Base-by-base conservation (phyloP, 2,329 filamentous ascomycete genomes). In the Aspergillus sp. region DNA sequence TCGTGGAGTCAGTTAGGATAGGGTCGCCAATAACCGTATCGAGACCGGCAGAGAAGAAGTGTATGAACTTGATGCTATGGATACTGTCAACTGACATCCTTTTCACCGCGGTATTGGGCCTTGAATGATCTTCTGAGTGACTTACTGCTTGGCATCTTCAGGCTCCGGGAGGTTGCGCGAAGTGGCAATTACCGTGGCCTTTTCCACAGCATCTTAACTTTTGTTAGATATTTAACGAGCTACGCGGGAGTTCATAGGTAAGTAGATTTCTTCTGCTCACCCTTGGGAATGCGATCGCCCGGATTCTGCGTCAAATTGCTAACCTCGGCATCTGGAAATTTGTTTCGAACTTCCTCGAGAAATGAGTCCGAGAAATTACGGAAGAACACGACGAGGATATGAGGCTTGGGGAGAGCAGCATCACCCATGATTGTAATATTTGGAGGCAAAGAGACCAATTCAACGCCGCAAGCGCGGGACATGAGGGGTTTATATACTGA, bases 1-100 rank as follows among this genome's bases (percentile, higher is more conserved):
- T 80, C 24, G 81, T 67, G 14, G 78, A 81, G 47, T 80, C 71
- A 6, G 73, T 82, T 60, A 84, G 80, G 41, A 86, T 77, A 0
- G 83, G 83, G 55, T 81, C 73, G n/a, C 77, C 66, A 39, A 79
- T 66, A 21, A 85, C 66, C 56, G 83, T 80, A 64, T 87, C 84
- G 47, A 81, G 77, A 2, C 85, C 85, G 7, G 85, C 84, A 9
- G 81, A 83, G 62, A 82, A 76, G 59, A 84, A 78, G 56, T 87
- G 85, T 52, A 87, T 79, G 50, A 84, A 68, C 61, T 81, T 77
- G 19, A 78, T 64, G 27, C 74, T 76, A 46, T 9, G 9, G 14
- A 23, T 27, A 40, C 27, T 3, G 23, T 33, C 33, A 56, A 52
- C 3, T 7, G 52, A 4, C 65, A 27, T 14, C 21, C 27, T 40